Evolutionary conservation across 2,329 filamentous ascomycete species (phyloP), one percentile per base, ranked within the genome.

Genomic region (Endoconidiophora polonica): DNA sequence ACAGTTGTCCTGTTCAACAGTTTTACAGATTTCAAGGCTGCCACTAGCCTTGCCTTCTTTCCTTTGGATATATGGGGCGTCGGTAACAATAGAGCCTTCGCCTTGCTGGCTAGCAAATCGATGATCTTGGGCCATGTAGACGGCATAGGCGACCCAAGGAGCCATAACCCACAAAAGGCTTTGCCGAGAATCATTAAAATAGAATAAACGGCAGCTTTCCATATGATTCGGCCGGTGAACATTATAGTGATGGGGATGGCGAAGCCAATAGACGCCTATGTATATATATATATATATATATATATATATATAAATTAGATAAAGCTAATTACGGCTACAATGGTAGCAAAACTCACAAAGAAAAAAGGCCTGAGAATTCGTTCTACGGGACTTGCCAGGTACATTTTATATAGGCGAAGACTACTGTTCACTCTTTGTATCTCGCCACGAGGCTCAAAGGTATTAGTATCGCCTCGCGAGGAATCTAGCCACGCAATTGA

Each of bases 141-240:
- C 29, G 5, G 44, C 1, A 54, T 3, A n/a, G 46, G 41, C 1
- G 62, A 39, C 0, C 58, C 58, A 2, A 76, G 54, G 0, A 80
- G 66, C 72, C 77, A 82, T 0, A 73, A 5, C 0, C 79, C 76
- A n/a, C 76, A 79, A 1, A 69, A 50, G 1, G 79, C 54, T 58
- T 84, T 84, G 3, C 65, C 71, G 2, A 83, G 46, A 1, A 70
- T 59, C 84, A 91, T 91, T 3, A 91, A 63, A 0, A 80, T 55
- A 0, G 80, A 70, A 57, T 88, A 91, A 1, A 87, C 70, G 0
- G 87, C 54, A 0, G 84, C 84, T 9, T 77, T 74, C 84, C 83
- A 91, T 1, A 87, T 63, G 0, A 83, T 69, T 0, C 64, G 58
- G 0, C 74, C 74, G 0, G 61, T 60, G 57, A 87, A 90, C 69